Conservation (phyloP, 108 stramenopile species). For the Cyclotella atomus region DNA sequence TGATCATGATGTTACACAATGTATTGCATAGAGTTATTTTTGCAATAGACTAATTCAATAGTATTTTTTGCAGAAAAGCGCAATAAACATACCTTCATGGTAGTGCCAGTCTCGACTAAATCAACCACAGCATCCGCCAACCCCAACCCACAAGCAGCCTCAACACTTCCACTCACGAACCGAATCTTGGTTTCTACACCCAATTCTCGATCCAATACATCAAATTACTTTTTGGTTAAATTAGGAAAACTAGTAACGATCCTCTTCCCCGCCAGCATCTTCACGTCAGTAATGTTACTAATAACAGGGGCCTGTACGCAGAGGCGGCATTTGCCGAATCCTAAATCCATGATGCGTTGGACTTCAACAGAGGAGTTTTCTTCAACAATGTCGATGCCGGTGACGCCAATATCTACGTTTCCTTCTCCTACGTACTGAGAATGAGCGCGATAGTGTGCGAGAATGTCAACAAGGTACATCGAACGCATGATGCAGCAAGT, state of each 20-base stretch:
- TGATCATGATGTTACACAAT: background rate
- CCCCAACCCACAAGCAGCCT: slow-evolving; percentile 96
- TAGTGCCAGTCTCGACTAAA: slow-evolving; percentile 98
- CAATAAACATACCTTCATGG: slow-evolving; percentile 84
- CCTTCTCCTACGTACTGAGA: slow-evolving; percentile 96
- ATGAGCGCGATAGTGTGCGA: no score
- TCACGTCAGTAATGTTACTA: slow-evolving; percentile 71
- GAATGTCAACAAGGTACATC: no score
- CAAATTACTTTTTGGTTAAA: slow-evolving; percentile 89
- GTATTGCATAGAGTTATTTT: background rate
- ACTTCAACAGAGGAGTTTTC: slow-evolving; percentile 80
- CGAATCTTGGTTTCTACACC: slow-evolving; percentile 83
- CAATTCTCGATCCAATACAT: slow-evolving; percentile 66
- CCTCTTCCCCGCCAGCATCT: slow-evolving; percentile 85
- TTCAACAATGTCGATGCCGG: slow-evolving; percentile 88
- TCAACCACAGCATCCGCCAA: slow-evolving; percentile 98
- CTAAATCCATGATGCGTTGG: slow-evolving; percentile 87
- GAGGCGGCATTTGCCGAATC: slow-evolving; percentile 95
- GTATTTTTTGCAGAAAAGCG: background rate
- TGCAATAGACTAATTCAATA: background rate
- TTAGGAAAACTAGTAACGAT: slow-evolving; percentile 95
- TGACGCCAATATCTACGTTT: slow-evolving; percentile 96
- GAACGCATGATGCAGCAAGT: no score
- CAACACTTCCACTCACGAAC: slow-evolving; percentile 95
- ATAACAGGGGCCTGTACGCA: slow-evolving; percentile 93